Evolutionary conservation across 1,139 yeast species (phyloP).

Genomic region (Taphrina pruni): DNA sequence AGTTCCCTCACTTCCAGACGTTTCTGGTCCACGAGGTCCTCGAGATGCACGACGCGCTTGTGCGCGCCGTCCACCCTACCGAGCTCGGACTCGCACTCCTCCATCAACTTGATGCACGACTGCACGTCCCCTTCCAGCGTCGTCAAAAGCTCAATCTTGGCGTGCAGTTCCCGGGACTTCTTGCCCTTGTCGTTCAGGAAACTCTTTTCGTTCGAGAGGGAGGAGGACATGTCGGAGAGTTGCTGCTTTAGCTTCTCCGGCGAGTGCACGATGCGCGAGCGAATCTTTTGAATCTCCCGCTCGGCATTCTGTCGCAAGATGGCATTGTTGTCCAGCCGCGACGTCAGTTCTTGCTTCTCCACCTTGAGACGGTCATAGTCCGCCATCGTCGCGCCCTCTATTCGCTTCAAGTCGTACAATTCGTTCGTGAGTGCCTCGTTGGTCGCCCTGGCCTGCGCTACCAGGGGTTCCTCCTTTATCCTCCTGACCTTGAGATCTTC

Average conservation of each 20-base stretch:
- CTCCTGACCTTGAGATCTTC: slow-evolving; percentile 49
- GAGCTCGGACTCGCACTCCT: slow-evolving; percentile 64
- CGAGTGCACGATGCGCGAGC: slow-evolving; percentile 67
- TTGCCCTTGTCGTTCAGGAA: slow-evolving; percentile 57
- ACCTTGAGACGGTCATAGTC: slow-evolving; percentile 71
- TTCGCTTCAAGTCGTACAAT: slow-evolving; percentile 64
- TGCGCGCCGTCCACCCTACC: slow-evolving; percentile 58
- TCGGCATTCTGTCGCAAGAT: slow-evolving; percentile 63
- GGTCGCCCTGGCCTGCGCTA: slow-evolving; percentile 61
- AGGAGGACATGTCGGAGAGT: slow-evolving; percentile 62
- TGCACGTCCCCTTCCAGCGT: slow-evolving; percentile 63
- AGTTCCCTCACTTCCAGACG: slow-evolving; percentile 59
- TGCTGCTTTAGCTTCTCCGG: slow-evolving; percentile 63
- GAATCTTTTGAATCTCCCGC: slow-evolving; percentile 65
- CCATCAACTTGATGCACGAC: slow-evolving; percentile 57
- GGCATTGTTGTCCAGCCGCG: slow-evolving; percentile 52
- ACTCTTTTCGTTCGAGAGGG: slow-evolving; percentile 57
- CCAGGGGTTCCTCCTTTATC: slow-evolving; percentile 48
- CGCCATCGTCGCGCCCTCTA: slow-evolving; percentile 68
- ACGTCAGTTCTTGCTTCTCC: slow-evolving; percentile 64
- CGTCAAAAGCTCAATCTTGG: slow-evolving; percentile 66
- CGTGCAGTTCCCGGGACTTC: slow-evolving; percentile 60
- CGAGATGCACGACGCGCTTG: slow-evolving; percentile 55
- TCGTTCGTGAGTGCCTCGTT: slow-evolving; percentile 68
- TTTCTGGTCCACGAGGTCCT: slow-evolving; percentile 59